These are phyloP conservation scores for Brettanomyces nanus DNA, from an alignment of 805 yeast genomes.

Conservation along the genomic window DNA sequence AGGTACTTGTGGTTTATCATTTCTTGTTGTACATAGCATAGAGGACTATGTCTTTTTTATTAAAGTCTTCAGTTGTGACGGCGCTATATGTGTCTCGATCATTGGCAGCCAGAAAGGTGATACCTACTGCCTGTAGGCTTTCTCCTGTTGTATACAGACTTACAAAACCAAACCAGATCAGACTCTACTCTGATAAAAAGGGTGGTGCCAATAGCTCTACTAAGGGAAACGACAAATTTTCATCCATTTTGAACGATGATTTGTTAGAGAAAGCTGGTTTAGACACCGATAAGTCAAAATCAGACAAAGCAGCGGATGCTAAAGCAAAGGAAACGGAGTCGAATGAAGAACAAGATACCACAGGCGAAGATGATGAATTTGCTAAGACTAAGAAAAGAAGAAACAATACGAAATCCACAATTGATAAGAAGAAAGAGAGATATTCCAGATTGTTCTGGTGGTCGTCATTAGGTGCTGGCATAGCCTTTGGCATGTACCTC, in stretches of 20 bases:
- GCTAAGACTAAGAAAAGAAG: slow-evolving; percentile 34
- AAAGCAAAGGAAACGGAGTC: background rate
- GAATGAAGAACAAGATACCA: background rate
- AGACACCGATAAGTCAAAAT: slow-evolving; percentile 35
- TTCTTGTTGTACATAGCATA: no score
- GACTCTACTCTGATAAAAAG: slow-evolving; percentile 19
- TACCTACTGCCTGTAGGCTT: background rate
- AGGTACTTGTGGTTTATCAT: no score
- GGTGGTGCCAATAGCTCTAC: slow-evolving; percentile 4
- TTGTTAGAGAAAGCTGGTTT: slow-evolving; percentile 78
- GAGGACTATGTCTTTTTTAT: background rate
- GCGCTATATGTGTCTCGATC: background rate
- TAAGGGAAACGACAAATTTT: slow-evolving; percentile 21
- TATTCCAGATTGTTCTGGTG: slow-evolving; percentile 70
- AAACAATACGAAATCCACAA: slow-evolving; percentile 54
- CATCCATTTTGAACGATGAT: slow-evolving; percentile 71
- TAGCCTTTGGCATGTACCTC: slow-evolving; percentile 54
- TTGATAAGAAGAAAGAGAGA: slow-evolving; percentile 76
- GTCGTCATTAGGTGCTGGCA: slow-evolving; percentile 42
- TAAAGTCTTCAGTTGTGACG: slow-evolving; percentile 1
- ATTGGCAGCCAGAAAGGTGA: background rate
- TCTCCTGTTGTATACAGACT: slow-evolving; percentile 1
- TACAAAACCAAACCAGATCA: background rate
- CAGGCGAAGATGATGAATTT: slow-evolving; percentile 20
- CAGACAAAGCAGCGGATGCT: slow-evolving; percentile 4